Evolutionary conservation across 2,329 filamentous ascomycete genomes (phyloP).

Genomic region (Hypomyces rosellus): DNA sequence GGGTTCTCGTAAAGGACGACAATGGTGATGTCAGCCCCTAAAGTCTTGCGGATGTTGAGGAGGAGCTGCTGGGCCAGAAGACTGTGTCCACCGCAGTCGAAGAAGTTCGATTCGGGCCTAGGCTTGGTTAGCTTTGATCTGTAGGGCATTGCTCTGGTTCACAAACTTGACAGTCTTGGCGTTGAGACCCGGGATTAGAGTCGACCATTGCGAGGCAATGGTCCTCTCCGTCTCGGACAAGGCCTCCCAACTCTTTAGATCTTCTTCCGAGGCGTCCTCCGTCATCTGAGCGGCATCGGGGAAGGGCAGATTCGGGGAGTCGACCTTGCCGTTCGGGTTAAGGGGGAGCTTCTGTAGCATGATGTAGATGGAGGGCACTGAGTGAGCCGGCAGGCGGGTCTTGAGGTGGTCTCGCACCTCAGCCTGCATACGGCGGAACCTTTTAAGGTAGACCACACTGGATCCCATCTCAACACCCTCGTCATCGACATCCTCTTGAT

Average conservation of each 20-base stretch:
- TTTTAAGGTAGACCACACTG: slow-evolving; percentile 36
- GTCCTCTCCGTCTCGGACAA: slow-evolving; percentile 34
- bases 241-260: slow-evolving; percentile 47
- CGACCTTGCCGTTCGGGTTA: slow-evolving; percentile 74
- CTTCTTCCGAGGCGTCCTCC: slow-evolving; percentile 28
- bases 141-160: too few relatives aligned
- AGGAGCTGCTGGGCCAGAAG: slow-evolving; percentile 67
- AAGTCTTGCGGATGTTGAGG: slow-evolving; percentile 42
- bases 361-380: slow-evolving; percentile 30
- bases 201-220: slow-evolving; percentile 57
- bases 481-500: slow-evolving; percentile 49
- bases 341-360: slow-evolving; percentile 44
- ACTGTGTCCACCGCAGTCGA: slow-evolving; percentile 35
- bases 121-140: slow-evolving; percentile 23
- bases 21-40: slow-evolving; percentile 26
- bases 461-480: slow-evolving; percentile 42
- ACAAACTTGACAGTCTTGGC: slow-evolving; percentile 66
- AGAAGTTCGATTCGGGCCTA: slow-evolving; percentile 36
- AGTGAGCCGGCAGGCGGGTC: slow-evolving; percentile 41
- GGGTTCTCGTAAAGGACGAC: slow-evolving; percentile 24
- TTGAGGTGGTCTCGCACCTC: slow-evolving; percentile 61
- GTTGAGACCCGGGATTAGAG: slow-evolving; percentile 60
- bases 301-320: slow-evolving; percentile 71
- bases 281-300: slow-evolving; percentile 64
- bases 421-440: slow-evolving; percentile 40